phyloP scores from a whole-genome alignment of 805 yeast genomes.

The Priceomyces castillae region DNA sequence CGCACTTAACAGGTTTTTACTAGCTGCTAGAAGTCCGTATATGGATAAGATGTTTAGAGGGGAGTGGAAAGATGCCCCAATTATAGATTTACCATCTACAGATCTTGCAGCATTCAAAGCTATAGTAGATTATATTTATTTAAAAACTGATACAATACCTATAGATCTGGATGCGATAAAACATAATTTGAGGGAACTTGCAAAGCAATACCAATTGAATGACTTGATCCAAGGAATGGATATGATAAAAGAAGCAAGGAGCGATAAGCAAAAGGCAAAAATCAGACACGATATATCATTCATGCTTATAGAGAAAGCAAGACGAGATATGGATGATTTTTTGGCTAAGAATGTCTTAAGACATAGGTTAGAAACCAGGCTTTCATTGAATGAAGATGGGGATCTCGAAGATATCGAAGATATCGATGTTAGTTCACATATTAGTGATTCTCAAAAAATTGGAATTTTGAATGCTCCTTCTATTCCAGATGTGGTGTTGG shows the following conservation, averaged over 20 bases:
- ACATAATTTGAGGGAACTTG: slow-evolving; percentile 24
- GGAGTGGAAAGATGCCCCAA: slow-evolving; percentile 18
- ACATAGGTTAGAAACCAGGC: slow-evolving; percentile 11
- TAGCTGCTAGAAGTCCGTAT: slow-evolving; percentile 34
- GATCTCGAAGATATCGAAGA: slow-evolving; percentile 29
- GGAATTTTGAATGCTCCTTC: slow-evolving; percentile 20
- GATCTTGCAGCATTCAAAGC: slow-evolving; percentile 20
- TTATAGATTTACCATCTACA: slow-evolving; percentile 17
- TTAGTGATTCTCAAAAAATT: slow-evolving; percentile 20
- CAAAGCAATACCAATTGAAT: slow-evolving; percentile 30
- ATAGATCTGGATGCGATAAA: slow-evolving; percentile 15
- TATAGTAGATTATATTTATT: slow-evolving; percentile 30
- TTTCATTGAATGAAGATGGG: slow-evolving; percentile 20
- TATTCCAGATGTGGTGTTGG: slow-evolving; percentile 49
- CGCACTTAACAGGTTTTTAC: slow-evolving; percentile 27
- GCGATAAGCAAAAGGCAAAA: slow-evolving; percentile 23
- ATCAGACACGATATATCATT: slow-evolving; percentile 30
- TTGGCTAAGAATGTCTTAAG: slow-evolving; percentile 21
- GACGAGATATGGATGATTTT: slow-evolving; percentile 31
- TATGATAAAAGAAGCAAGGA: slow-evolving; percentile 20
- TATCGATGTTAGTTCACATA: slow-evolving; percentile 16
- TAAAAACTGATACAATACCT: slow-evolving; percentile 30
- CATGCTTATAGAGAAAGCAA: slow-evolving; percentile 33
- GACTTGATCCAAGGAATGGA: slow-evolving; percentile 37
- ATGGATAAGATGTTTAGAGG: slow-evolving; percentile 21